Percentiles rank a stretch among this genome's conserved stretches.
Conservation (phyloP, 805 yeast species). For the Myxozyma neotropica region DNA sequence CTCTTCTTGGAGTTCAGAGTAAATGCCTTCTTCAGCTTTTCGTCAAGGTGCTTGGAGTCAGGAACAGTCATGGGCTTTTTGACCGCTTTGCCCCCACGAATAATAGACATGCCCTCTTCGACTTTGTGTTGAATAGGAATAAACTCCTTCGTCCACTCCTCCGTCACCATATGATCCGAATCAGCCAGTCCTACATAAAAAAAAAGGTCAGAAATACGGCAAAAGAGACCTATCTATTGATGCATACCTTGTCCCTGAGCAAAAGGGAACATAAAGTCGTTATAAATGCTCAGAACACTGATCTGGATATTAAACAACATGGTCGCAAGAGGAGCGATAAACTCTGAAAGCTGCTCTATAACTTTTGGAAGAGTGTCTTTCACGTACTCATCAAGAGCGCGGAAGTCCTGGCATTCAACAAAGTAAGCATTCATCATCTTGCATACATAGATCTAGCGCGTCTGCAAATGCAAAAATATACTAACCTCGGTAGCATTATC, state of each 20-base stretch:
- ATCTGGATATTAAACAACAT: constrained; percentile 39
- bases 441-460: no score
- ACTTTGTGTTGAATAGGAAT: constrained; percentile 36
- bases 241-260: constrained; percentile 37
- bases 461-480: background rate
- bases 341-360: constrained; percentile 39
- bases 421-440: background rate
- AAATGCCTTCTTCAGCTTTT: constrained; percentile 27
- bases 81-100: constrained; percentile 39
- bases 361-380: constrained; percentile 39
- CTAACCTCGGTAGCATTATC: constrained; percentile 38
- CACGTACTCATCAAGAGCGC: constrained; percentile 40
- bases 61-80: constrained; percentile 38
- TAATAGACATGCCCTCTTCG: constrained; percentile 38
- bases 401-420: constrained; percentile 33
- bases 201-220: background rate
- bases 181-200: constrained; percentile 11
- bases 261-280: constrained; percentile 33
- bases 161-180: constrained; percentile 29
- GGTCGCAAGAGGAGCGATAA: constrained; percentile 40
- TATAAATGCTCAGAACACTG: constrained; percentile 36
- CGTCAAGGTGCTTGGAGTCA: constrained; percentile 21
- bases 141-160: constrained; percentile 40
- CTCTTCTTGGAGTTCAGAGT: constrained; percentile 46
- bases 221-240: background rate